A percentile compares a stretch with the other conserved stretches of the same genome.
Conservation (phyloP, 148 eudicot genomes). For the Fagopyrum tataricum region DNA sequence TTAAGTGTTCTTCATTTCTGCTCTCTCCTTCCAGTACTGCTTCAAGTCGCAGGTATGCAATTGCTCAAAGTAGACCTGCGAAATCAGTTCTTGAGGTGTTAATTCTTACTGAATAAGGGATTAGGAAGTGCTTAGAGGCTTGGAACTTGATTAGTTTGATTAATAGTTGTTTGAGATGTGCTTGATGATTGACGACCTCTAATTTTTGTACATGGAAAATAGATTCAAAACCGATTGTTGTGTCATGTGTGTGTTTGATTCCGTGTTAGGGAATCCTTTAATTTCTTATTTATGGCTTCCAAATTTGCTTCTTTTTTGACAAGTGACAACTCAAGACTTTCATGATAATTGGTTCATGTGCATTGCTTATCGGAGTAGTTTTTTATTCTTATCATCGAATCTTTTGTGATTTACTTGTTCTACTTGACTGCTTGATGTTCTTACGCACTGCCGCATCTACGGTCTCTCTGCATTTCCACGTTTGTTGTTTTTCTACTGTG, state of each 20-base stretch:
- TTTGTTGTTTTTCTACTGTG: neutral
- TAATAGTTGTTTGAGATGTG: neutral
- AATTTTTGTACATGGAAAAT: too few species aligned
- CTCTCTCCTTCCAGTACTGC: too few species aligned
- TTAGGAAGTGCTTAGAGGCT: neutral
- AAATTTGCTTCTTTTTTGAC: too few species aligned
- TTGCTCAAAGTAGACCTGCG: too few species aligned
- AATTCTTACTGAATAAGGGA: neutral
- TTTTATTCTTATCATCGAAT: neutral
- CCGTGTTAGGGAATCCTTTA: too few species aligned
- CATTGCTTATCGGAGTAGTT: neutral
- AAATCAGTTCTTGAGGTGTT: neutral
- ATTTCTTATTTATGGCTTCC: too few species aligned
- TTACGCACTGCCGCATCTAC: neutral
- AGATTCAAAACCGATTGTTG: too few species aligned
- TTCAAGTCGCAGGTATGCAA: neutral
- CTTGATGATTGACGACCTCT: neutral
- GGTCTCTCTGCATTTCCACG: neutral
- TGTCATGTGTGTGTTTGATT: too few species aligned
- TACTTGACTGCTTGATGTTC: too few species aligned
- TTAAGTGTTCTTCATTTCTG: too few species aligned
- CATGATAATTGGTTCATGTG: neutral
- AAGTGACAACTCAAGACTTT: neutral
- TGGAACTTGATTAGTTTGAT: neutral
- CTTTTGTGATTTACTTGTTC: too few species aligned